Base-by-base conservation (phyloP, 495 filamentous ascomycete species). In the Cetradonia linearis region DNA sequence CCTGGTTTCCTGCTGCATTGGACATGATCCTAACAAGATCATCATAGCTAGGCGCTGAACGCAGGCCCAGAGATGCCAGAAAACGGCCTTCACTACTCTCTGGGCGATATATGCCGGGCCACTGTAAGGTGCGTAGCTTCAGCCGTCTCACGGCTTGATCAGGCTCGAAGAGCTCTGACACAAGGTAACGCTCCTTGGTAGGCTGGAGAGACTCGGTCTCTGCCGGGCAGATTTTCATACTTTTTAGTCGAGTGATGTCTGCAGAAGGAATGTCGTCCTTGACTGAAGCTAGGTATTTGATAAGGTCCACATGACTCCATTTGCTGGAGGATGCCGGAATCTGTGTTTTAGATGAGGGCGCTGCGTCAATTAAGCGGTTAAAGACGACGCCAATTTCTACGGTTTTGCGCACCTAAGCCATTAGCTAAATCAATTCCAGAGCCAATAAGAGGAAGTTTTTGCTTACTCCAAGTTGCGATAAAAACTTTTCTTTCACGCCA, bases 361-460 rank as follows among this genome's bases (percentile, higher is more conserved):
- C 58, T 27, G 70, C 66, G 59, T 78, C 79, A 66, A 95, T 78
- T 55, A 98, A 78, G 42, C 94, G 82, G 40, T 88, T 86, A 65
- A 97, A 96, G 27, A 99, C 90, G 25, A 95, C 89, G 49, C 87
- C 88, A 14, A 99, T 77, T 56, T 97, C 93, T 27, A 99, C 83
- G 1, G 93, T 97, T 67, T 85, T 86, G 27, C 83, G 77, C 23
- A 81, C 57, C 62, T 63, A 57, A 36, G 14, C 1, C n/a, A 14
- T 25, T 33, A 40, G 23, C 23, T 3, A 46, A 46, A 11, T 46
- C n/a, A 16, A 18, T 10, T 30, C 42, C 34, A 52, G 13, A 59
- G 1, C 23, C 14, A 7, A 8, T 42, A 28, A n/a, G 10, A 9
- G 14, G 14, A 5, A 13, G 14, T 20, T 13, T 28, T 85, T 84